phyloP scores from a whole-genome alignment of 805 yeast genomes.

The Teunomyces tritomae region DNA sequence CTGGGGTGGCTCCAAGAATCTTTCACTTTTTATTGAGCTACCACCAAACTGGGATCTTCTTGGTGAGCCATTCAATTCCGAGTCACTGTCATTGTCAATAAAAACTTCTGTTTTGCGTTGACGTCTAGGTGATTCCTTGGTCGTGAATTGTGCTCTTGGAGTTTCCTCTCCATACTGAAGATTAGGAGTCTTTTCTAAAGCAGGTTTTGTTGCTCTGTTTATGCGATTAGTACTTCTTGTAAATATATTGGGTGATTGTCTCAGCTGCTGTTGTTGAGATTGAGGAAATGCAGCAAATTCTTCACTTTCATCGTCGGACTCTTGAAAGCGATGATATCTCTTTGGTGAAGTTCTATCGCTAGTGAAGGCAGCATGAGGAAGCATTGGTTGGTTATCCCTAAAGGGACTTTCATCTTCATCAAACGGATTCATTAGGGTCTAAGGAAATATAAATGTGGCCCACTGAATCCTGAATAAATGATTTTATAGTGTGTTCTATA shows the following conservation, averaged over 20 bases:
- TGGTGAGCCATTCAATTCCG: constrained; percentile 36
- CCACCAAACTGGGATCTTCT: constrained; percentile 26
- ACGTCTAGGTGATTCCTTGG: constrained; percentile 71
- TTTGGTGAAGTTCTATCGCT: constrained; percentile 37
- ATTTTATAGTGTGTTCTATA: background rate
- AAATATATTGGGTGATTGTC: constrained; percentile 46
- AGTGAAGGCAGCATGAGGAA: constrained; percentile 41
- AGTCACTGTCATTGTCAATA: constrained; percentile 36
- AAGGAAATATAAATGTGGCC: background rate
- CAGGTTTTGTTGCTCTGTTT: constrained; percentile 13
- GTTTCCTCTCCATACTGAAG: constrained; percentile 24
- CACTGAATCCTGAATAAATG: background rate
- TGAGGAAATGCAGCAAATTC: constrained; percentile 30
- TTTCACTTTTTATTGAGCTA: constrained; percentile 40
- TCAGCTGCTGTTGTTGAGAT: constrained; percentile 19
- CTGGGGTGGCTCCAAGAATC: constrained; percentile 60
- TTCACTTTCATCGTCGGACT: constrained; percentile 22
- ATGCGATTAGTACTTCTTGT: constrained; percentile 34
- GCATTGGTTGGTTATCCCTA: constrained; percentile 28
- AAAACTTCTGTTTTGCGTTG: constrained; percentile 47
- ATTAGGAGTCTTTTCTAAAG: constrained; percentile 28
- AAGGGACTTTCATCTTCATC: constrained; percentile 22
- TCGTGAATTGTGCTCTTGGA: constrained; percentile 65
- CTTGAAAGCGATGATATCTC: constrained; percentile 27
- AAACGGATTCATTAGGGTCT: background rate